Conservation (phyloP, 2,329 filamentous ascomycete species). For the Alternaria triticina region DNA sequence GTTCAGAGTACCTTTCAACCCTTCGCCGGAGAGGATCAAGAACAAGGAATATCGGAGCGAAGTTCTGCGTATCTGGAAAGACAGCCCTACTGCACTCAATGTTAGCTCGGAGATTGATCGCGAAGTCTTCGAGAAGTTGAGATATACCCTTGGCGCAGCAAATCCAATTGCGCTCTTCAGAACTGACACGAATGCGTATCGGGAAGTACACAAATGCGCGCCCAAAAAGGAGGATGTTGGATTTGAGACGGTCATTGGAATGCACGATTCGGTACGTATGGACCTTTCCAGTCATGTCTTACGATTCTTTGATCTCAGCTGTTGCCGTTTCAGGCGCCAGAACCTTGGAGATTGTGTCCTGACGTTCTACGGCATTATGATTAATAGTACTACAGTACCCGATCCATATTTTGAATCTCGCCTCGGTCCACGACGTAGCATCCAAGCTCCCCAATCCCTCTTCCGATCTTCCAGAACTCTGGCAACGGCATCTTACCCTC, state of each 20-base stretch:
- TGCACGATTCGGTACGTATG: slow-evolving; percentile 68
- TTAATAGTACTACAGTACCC: slow-evolving; percentile 62
- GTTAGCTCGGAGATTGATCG: slow-evolving; percentile 53
- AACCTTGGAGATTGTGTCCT: neutral
- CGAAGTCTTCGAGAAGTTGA: slow-evolving; percentile 68
- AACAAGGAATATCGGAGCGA: slow-evolving; percentile 65
- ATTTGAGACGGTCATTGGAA: slow-evolving; percentile 70
- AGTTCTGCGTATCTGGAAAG: slow-evolving; percentile 70
- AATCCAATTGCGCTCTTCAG: slow-evolving; percentile 73
- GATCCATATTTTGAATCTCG: slow-evolving; percentile 70
- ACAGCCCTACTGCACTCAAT: slow-evolving; percentile 58
- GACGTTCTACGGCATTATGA: neutral
- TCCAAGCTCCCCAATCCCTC: slow-evolving; percentile 59
- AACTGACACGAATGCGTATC: slow-evolving; percentile 63
- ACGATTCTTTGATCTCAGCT: neutral
- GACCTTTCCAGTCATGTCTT: neutral
- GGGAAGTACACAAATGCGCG: slow-evolving; percentile 67
- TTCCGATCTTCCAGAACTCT: slow-evolving; percentile 50
- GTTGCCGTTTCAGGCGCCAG: neutral
- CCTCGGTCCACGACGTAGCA: slow-evolving; percentile 68
- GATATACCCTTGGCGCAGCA: slow-evolving; percentile 69
- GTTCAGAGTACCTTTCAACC: slow-evolving; percentile 70
- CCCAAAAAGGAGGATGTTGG: slow-evolving; percentile 65
- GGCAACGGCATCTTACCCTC: slow-evolving; percentile 47
- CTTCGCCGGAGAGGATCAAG: slow-evolving; percentile 63